Evolutionary conservation across 2,329 filamentous ascomycete species (phyloP), one percentile per base, ranked within the genome.

Genomic region (Davidsoniella neocaledoniae): DNA sequence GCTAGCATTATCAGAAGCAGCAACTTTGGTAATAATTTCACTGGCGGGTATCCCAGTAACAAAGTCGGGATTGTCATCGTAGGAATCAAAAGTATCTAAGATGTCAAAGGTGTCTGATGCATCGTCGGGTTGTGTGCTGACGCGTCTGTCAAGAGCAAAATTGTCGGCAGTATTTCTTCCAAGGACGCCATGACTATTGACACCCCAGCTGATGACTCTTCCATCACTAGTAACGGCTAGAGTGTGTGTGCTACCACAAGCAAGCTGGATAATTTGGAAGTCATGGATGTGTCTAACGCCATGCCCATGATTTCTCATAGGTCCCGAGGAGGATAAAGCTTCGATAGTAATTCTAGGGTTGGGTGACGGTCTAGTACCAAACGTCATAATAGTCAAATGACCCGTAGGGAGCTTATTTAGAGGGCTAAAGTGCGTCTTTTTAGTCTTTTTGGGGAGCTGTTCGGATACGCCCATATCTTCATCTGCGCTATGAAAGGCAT

Each of bases 141-240:
- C n/a, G 38, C 38, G 17, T 43, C 21, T n/a, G 7, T 43, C 4
- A 21, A 23, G 9, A 1, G 3, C 8, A 12, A 19, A 5, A 2
- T 77, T 72, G 68, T 77, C 79, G 3, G 67, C 64, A 69, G 51
- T 86, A 57, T 81, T 4, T 58, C 84, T 73, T 33, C 83, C 84
- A 33, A 90, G 71, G 1, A 84, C 82, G 53, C 79, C 77, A 58
- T 84, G 76, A 60, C 88, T 83, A 61, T 88, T 88, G 55, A 87
- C 83, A 52, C 84, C 84, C 84, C 84, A 90, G 16, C 81, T 86
- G 40, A 85, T 66, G 56, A 88, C 80, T 63, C 77, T 77, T 67
- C 85, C 84, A 62, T 87, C 78, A 56, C 76, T 70, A 40, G 83
- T 87, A 45, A 88, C 66, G 1, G 79, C 83, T 53, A 82, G 68